These are phyloP conservation scores for Colletotrichum falcatum DNA, from an alignment of 2,329 filamentous ascomycete genomes.

Conservation along the genomic window DNA sequence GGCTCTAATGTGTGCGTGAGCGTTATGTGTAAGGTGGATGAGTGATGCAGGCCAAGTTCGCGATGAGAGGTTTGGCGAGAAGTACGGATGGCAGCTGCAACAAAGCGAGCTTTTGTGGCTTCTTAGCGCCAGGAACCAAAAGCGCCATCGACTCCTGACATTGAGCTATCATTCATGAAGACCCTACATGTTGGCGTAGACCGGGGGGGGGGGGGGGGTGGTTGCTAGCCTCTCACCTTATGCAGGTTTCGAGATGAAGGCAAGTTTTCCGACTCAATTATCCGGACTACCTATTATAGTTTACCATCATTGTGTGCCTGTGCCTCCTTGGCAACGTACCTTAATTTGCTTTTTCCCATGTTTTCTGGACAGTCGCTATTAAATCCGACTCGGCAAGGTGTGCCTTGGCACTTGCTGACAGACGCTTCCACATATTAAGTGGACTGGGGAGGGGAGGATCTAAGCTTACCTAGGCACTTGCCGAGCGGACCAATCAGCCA, in stretches of 20 bases:
- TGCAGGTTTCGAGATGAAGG: background rate
- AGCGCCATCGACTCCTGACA: constrained; percentile 1
- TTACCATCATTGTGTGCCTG: too few relatives aligned
- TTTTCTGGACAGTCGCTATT: background rate
- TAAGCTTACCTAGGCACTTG: background rate
- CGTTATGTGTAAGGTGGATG: background rate
- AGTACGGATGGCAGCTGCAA: constrained; percentile 21
- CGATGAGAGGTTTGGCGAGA: constrained; percentile 2
- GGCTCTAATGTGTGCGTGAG: background rate
- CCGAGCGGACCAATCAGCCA: background rate
- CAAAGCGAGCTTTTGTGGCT: constrained; percentile 10
- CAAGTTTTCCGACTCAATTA: too few relatives aligned
- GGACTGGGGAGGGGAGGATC: background rate
- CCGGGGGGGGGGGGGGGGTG: too few relatives aligned
- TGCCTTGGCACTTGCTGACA: background rate
- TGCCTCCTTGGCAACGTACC: too few relatives aligned
- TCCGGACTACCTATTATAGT: too few relatives aligned
- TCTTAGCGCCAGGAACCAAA: constrained; percentile 26
- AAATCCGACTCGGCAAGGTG: background rate
- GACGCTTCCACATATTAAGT: background rate
- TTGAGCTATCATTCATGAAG: background rate
- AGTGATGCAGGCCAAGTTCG: background rate
- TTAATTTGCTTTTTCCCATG: background rate
- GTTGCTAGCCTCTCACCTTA: background rate
- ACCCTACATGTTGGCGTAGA: background rate